phyloP scores from a whole-genome alignment of 768 basidiomycete species.

The Agrocybe pediades region DNA sequence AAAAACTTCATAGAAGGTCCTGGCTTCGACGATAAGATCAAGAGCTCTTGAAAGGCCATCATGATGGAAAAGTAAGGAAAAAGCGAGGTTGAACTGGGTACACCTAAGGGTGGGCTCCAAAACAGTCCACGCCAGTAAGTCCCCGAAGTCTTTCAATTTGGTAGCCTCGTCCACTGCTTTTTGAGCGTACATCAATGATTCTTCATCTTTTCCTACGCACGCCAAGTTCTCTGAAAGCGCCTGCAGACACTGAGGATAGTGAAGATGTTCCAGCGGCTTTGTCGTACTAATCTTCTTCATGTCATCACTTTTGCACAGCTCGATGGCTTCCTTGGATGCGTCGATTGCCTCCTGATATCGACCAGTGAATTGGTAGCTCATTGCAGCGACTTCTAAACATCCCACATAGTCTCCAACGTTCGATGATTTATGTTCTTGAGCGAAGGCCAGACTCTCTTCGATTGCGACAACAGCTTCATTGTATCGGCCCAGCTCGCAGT shows the following conservation, averaged over 20 bases:
- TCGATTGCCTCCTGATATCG: not conserved
- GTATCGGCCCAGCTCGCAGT: conserved; percentile 8
- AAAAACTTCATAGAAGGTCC: conserved; percentile 3
- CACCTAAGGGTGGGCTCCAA: conserved; percentile 9
- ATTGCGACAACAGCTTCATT: conserved; percentile 6
- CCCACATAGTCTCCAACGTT: conserved; percentile 9
- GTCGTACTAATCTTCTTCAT: not conserved
- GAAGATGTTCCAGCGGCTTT: not conserved
- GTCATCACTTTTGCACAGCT: conserved; percentile 3
- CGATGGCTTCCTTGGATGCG: conserved; percentile 7
- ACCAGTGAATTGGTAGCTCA: conserved; percentile 1
- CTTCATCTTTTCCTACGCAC: conserved; percentile 1
- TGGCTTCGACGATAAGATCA: not conserved
- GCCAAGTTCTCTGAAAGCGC: conserved; percentile 3
- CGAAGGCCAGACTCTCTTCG: conserved; percentile 6
- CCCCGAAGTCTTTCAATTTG: conserved; percentile 2
- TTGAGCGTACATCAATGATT: conserved; percentile 6
- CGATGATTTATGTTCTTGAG: not conserved
- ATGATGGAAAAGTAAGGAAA: conserved; percentile 1
- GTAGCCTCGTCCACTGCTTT: conserved; percentile 5
- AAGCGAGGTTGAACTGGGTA: conserved; percentile 1
- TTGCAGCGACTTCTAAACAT: conserved; percentile 5
- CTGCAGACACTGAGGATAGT: conserved; percentile 2
- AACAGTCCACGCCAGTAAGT: conserved; percentile 8
- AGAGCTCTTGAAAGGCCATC: not conserved